These are phyloP conservation scores for Raddia guianensis DNA, from an alignment of 176 grass and related monocot genomes.

Conservation along the genomic window DNA sequence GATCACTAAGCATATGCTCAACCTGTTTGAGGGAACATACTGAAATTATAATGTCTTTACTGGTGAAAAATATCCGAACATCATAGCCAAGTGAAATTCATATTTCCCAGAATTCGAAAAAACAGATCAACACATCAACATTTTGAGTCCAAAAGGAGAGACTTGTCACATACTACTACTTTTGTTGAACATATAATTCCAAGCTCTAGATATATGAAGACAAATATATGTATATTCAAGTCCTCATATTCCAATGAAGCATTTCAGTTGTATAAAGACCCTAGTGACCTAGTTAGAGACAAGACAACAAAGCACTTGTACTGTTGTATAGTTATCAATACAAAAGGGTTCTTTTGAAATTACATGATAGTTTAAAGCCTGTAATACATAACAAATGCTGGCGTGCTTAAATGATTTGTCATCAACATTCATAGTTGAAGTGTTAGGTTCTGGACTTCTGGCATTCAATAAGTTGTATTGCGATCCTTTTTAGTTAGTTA, in stretches of 20 bases:
- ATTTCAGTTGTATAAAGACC: background rate
- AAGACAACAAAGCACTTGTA: background rate
- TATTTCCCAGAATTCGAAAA: background rate
- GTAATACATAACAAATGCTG: slow-evolving; percentile 4
- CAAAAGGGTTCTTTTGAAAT: background rate
- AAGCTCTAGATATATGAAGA: slow-evolving; percentile 24
- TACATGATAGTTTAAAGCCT: background rate
- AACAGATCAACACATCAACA: slow-evolving; percentile 3
- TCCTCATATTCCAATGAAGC: background rate
- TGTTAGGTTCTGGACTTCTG: background rate
- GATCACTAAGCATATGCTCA: slow-evolving; percentile 95
- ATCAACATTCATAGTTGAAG: background rate
- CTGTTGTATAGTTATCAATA: background rate
- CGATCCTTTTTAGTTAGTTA: background rate
- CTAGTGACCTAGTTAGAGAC: background rate
- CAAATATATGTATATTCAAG: background rate
- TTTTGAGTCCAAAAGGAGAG: background rate
- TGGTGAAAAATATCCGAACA: slow-evolving; percentile 10
- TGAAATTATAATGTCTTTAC: slow-evolving; percentile 12
- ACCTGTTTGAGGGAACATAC: slow-evolving; percentile 61
- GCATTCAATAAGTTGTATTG: background rate
- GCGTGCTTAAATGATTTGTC: background rate
- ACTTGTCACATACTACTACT: background rate
- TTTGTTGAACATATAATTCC: slow-evolving; percentile 14
- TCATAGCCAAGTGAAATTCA: slow-evolving; percentile 20